Conservation (phyloP, 768 basidiomycete genomes). For the Boletus coccyginus region DNA sequence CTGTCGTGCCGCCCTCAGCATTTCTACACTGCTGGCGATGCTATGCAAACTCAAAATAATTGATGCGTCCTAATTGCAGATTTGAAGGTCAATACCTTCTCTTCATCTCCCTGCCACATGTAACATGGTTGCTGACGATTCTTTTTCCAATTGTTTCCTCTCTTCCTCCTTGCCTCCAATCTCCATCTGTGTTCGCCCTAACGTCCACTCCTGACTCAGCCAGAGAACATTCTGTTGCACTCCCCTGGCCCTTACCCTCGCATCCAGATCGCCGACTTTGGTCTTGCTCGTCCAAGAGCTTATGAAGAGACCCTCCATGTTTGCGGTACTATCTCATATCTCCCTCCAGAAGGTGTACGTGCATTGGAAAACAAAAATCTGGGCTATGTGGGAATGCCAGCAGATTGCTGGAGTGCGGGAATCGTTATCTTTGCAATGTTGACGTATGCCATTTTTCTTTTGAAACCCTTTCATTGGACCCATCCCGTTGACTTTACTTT, state of each 20-base stretch:
- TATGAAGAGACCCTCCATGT: conserved; percentile 83
- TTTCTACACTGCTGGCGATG: background rate
- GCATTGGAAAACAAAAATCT: conserved; percentile 73
- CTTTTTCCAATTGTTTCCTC: background rate
- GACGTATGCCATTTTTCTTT: conserved; percentile 49
- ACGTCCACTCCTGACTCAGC: conserved; percentile 38
- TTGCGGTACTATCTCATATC: conserved; percentile 83
- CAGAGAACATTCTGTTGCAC: conserved; percentile 79
- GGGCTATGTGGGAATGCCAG: conserved; percentile 78
- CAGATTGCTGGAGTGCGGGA: conserved; percentile 88
- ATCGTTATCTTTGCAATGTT: conserved; percentile 83
- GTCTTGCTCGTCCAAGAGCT: conserved; percentile 74
- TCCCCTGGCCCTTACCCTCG: conserved; percentile 83
- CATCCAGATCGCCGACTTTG: conserved; percentile 84
- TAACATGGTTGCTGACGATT: background rate
- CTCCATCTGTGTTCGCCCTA: background rate
- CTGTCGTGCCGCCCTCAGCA: background rate
- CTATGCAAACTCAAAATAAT: background rate
- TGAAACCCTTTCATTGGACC: background rate
- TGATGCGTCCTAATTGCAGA: conserved; percentile 38
- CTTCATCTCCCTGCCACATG: background rate
- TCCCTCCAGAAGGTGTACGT: conserved; percentile 81
- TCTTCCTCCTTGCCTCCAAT: background rate
- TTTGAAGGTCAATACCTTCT: conserved; percentile 49
- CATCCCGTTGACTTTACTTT: background rate